Evolutionary conservation across 108 stramenopile genomes (phyloP), one percentile per base, ranked within the genome.

Genomic region (Asterionellopsis glacialis): DNA sequence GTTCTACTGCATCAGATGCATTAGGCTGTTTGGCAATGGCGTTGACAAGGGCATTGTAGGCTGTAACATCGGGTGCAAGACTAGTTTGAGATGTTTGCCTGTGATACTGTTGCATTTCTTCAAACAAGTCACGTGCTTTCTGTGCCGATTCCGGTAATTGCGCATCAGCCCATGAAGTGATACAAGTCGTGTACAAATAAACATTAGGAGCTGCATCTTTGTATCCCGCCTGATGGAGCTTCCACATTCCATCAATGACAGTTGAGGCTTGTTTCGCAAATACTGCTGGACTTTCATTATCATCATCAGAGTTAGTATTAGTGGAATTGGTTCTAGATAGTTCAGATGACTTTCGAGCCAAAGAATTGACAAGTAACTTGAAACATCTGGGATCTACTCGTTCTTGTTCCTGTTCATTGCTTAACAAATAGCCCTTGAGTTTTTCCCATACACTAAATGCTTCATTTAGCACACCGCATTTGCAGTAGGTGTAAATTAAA

Each of bases 401-500:
- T 54, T 54, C 52, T 22, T 27, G n/a, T 25, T 1, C 2, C 9
- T 54, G 2, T n/a, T 4, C 5, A 4, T 1, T 5, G 4, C 4
- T n/a, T 9, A 27, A 27, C 24, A 54, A 27, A n/a, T 22, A 22
- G 15, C 4, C 52, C 21, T 4, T 1, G 19, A 54, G 52, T 22
- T 24, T 9, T 24, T 27, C 24, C 52, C 25, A 25, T 15, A 54
- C 15, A 2, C 2, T 11, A 10, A 25, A 54, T 2, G 52, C 52
- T 54, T 54, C 52, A 22, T 54, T 9, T 25, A 54, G 4, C 25
- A 25, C 22, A 2, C 25, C 52, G 22, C 52, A 25, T 27, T 54
- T 54, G 21, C 24, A 25, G 11, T 25, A 54, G 25, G 52, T 26
- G 26, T 54, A 54, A 54, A 54, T 54, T 15, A 54, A n/a, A 27